Evolutionary conservation across 1,284 basidiomycete species (phyloP).

Genomic region (Termitomyces sp.): DNA sequence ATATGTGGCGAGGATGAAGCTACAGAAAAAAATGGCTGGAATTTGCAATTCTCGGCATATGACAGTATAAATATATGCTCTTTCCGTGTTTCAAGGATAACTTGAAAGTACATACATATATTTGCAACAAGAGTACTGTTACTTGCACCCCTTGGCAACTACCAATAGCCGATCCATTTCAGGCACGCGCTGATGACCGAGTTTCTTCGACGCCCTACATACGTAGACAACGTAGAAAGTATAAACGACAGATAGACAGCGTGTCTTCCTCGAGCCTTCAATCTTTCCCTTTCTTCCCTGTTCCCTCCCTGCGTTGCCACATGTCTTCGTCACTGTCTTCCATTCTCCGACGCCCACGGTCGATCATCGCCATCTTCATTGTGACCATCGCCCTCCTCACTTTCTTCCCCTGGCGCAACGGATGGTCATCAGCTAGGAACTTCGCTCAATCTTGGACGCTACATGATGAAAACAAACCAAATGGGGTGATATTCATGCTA

Average conservation of each 20-base stretch:
- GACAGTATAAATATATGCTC: too few relatives aligned
- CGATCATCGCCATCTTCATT: background rate
- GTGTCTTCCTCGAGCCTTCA: background rate
- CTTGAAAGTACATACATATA: too few relatives aligned
- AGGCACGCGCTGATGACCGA: too few relatives aligned
- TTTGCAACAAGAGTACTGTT: too few relatives aligned
- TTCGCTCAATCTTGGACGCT: background rate
- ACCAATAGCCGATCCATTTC: too few relatives aligned
- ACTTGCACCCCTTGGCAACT: too few relatives aligned
- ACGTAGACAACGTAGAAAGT: background rate
- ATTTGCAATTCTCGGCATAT: too few relatives aligned
- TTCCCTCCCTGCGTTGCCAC: background rate
- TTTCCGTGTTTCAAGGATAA: too few relatives aligned
- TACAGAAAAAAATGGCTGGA: too few relatives aligned
- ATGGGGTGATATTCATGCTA: conserved; percentile 25
- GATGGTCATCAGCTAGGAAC: conserved; percentile 1
- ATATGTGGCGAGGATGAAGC: too few relatives aligned
- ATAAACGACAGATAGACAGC: background rate
- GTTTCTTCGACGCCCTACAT: background rate
- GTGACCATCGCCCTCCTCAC: conserved; percentile 3
- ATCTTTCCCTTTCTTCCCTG: background rate
- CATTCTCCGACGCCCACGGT: conserved; percentile 6
- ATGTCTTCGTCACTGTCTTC: conserved; percentile 9
- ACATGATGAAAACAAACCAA: conserved; percentile 13
- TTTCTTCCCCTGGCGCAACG: conserved; percentile 2